These are phyloP conservation scores for Elongisporangium anandrum DNA, from an alignment of 352 stramenopile genomes.

Conservation along the genomic window DNA sequence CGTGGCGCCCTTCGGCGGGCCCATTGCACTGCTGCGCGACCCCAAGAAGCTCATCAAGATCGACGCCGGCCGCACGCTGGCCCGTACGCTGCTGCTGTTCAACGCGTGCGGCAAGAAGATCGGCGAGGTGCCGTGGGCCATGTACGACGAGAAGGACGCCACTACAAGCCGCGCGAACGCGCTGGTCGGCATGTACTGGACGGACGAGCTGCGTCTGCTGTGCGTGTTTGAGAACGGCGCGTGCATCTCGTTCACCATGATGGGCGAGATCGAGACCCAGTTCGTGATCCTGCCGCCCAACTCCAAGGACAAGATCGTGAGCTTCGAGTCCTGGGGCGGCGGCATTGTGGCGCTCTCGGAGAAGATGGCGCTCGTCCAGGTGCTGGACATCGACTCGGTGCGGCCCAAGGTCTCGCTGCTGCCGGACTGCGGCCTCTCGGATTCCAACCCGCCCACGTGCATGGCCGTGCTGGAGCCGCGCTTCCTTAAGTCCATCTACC, in stretches of 20 bases:
- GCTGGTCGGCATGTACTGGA: conserved; percentile 76
- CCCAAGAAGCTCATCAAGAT: conserved; percentile 73
- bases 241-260: conserved; percentile 67
- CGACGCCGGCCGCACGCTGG: conserved; percentile 37
- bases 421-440: conserved; percentile 66
- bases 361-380: conserved; percentile 79
- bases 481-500: conserved; percentile 87
- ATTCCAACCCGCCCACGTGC: conserved; percentile 72
- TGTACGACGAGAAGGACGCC: conserved; percentile 62
- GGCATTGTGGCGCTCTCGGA: conserved; percentile 76
- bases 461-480: conserved; percentile 92
- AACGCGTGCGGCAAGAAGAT: conserved; percentile 68
- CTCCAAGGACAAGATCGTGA: conserved; percentile 77
- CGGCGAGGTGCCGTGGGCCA: conserved; percentile 51
- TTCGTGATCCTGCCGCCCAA: conserved; percentile 60
- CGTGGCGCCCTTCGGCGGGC: conserved; percentile 63
- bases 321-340: conserved; percentile 66
- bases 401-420: conserved; percentile 71
- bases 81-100: conserved; percentile 67
- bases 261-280: conserved; percentile 66
- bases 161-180: conserved; percentile 26
- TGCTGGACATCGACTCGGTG: conserved; percentile 75
- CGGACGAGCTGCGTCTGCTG: conserved; percentile 74
- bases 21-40: conserved; percentile 69
- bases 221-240: conserved; percentile 74